Evolutionary conservation across 257 asterid genomes (phyloP).

Genomic region (Asclepias syriaca): DNA sequence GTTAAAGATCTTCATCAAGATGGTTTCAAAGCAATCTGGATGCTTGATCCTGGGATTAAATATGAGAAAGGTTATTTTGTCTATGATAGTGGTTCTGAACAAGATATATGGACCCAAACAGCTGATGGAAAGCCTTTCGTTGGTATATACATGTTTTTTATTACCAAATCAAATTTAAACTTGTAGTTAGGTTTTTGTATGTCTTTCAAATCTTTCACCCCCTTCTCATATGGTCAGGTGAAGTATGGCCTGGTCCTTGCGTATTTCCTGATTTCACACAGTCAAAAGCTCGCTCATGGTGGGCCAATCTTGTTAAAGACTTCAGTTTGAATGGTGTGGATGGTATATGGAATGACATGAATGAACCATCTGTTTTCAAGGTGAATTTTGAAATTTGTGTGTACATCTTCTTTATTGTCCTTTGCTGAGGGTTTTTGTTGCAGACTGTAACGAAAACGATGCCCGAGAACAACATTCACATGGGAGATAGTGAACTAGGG

Average conservation of each 20-base stretch:
- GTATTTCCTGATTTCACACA: slow-evolving; percentile 92
- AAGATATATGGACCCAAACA: slow-evolving; percentile 75
- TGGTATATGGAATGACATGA: slow-evolving; percentile 99
- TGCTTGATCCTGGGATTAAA: slow-evolving; percentile 98
- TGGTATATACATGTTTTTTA: slow-evolving; percentile 37
- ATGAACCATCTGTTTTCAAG: slow-evolving; percentile 96
- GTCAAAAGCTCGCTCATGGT: slow-evolving; percentile 78
- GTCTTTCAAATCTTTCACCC: not conserved
- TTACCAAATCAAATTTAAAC: not conserved
- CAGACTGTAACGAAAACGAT: slow-evolving; percentile 94
- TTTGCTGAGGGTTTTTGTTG: slow-evolving; percentile 18
- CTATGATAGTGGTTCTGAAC: slow-evolving; percentile 79
- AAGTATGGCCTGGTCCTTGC: slow-evolving; percentile 99
- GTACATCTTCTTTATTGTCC: slow-evolving; percentile 12
- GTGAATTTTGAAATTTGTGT: slow-evolving; percentile 35
- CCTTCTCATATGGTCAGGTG: slow-evolving; percentile 42
- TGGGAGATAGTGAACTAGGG: slow-evolving; percentile 87
- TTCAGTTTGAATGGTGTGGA: slow-evolving; percentile 82
- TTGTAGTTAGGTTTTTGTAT: not conserved
- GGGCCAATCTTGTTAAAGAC: slow-evolving; percentile 83
- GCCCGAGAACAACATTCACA: slow-evolving; percentile 92
- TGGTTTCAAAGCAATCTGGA: slow-evolving; percentile 97
- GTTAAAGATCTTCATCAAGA: slow-evolving; percentile 67
- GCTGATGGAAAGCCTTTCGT: slow-evolving; percentile 69
- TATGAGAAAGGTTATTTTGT: slow-evolving; percentile 76